phyloP scores from a whole-genome alignment of 1,139 yeast species.

The Blastobotrys buckinghamii region DNA sequence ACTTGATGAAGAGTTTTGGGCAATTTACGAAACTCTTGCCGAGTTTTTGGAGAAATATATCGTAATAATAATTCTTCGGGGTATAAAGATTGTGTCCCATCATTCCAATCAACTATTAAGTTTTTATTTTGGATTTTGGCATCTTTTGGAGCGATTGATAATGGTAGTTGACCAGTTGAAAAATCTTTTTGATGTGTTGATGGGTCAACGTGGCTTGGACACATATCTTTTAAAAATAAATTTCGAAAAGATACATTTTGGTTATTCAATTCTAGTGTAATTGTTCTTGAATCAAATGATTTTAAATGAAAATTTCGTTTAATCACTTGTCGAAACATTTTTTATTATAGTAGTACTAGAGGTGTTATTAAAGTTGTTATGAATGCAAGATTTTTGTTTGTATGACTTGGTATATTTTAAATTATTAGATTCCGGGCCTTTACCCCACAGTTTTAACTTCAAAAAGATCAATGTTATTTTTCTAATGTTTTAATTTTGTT shows the following conservation, averaged over 20 bases:
- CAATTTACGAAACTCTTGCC: conserved; percentile 31
- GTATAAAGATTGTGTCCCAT: conserved; percentile 46
- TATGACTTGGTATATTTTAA: too few species aligned
- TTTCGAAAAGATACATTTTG: conserved; percentile 37
- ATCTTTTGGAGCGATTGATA: conserved; percentile 24
- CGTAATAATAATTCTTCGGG: conserved; percentile 43
- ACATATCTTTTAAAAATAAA: conserved; percentile 62
- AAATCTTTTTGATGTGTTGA: conserved; percentile 58
- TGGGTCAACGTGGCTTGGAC: conserved; percentile 49
- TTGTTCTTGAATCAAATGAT: conserved; percentile 15
- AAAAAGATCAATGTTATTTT: too few species aligned
- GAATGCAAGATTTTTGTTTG: too few species aligned
- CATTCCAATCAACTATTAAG: conserved; percentile 51
- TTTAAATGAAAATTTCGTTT: conserved; percentile 15
- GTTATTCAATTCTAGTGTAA: conserved; percentile 14
- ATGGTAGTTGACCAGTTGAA: conserved; percentile 50
- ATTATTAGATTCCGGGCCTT: too few species aligned
- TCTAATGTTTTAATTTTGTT: too few species aligned
- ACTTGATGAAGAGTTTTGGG: conserved; percentile 30
- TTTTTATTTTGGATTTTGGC: conserved; percentile 31
- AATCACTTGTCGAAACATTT: too few species aligned
- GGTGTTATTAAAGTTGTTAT: too few species aligned
- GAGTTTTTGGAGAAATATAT: conserved; percentile 37
- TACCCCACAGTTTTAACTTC: too few species aligned
- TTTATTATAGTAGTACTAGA: too few species aligned